A percentile compares a stretch with the other conserved stretches of the same genome.
These are phyloP conservation scores for Neurospora tetraspora DNA, from an alignment of 495 filamentous ascomycete genomes.

Conservation along the genomic window DNA sequence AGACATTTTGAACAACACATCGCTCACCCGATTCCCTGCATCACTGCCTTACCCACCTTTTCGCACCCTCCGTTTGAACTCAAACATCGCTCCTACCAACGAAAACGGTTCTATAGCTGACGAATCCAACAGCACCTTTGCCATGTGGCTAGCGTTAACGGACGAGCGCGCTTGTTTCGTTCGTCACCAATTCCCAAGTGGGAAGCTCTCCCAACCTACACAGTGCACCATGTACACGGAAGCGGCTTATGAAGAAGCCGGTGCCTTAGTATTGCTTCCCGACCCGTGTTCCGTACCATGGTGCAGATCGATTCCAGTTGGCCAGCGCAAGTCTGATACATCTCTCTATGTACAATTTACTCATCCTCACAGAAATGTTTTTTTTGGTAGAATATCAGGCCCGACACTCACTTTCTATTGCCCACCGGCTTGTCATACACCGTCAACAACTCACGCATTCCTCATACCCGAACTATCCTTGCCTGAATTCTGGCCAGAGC, in stretches of 20 bases:
- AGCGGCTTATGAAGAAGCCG: constrained; percentile 11
- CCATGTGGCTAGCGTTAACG: constrained; percentile 29
- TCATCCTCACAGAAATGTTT: not conserved
- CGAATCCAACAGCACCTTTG: constrained; percentile 35
- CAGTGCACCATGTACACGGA: constrained; percentile 3
- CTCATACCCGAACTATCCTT: constrained; percentile 15
- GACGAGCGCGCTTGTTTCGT: constrained; percentile 20
- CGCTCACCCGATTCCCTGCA: constrained; percentile 36
- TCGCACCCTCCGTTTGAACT: constrained; percentile 25
- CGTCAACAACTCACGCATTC: constrained; percentile 9
- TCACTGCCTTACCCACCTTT: constrained; percentile 42
- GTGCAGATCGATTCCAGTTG: not conserved
- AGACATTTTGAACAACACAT: constrained; percentile 29
- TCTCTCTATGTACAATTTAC: not conserved
- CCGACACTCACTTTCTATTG: not conserved
- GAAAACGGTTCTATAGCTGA: constrained; percentile 7
- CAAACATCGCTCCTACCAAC: constrained; percentile 20
- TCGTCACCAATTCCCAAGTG: constrained; percentile 11
- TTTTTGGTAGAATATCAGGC: not conserved
- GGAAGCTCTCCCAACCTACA: not conserved
- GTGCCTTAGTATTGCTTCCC: not conserved
- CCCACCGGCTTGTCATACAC: constrained; percentile 20
- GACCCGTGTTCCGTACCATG: not conserved
- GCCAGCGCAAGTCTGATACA: not conserved
- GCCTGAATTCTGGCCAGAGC: constrained; percentile 11